phyloP scores from a whole-genome alignment of 306 rosid species.

The Fagus sylvatica region DNA sequence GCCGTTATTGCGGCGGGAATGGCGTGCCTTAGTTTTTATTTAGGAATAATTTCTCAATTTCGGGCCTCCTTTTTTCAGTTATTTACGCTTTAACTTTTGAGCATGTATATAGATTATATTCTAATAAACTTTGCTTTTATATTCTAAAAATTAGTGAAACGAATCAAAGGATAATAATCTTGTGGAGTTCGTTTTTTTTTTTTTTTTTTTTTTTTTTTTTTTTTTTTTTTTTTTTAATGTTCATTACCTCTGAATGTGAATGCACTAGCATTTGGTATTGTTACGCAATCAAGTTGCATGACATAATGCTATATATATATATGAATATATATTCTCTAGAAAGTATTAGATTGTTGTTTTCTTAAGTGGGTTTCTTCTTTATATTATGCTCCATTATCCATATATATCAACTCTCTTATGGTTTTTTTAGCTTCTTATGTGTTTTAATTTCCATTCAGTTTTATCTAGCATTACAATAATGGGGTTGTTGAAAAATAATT shows the following conservation, averaged over 20 bases:
- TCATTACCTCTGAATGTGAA: background rate
- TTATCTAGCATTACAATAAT: background rate
- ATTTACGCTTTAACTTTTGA: background rate
- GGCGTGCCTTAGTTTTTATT: constrained; percentile 38
- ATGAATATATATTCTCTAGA: background rate
- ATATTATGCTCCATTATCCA: constrained; percentile 30
- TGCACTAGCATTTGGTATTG: constrained; percentile 22
- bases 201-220: too few relatives aligned
- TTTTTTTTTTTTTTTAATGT: too few relatives aligned
- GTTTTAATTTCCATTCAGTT: background rate
- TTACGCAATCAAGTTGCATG: constrained; percentile 27
- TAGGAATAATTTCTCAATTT: constrained; percentile 20
- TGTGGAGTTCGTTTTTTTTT: background rate
- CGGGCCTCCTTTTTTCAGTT: too few relatives aligned
- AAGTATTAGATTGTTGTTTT: constrained; percentile 31
- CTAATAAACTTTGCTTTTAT: constrained; percentile 18
- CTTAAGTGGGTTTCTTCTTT: constrained; percentile 12
- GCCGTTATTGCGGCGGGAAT: constrained; percentile 83
- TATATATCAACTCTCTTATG: background rate
- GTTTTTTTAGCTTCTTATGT: background rate
- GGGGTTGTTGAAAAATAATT: background rate
- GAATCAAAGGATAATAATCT: background rate
- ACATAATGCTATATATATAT: constrained; percentile 6
- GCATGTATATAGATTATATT: constrained; percentile 32
- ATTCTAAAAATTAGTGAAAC: background rate